Evolutionary conservation across 2,329 filamentous ascomycete species (phyloP).

Genomic region (Teratosphaeria gauchensis): DNA sequence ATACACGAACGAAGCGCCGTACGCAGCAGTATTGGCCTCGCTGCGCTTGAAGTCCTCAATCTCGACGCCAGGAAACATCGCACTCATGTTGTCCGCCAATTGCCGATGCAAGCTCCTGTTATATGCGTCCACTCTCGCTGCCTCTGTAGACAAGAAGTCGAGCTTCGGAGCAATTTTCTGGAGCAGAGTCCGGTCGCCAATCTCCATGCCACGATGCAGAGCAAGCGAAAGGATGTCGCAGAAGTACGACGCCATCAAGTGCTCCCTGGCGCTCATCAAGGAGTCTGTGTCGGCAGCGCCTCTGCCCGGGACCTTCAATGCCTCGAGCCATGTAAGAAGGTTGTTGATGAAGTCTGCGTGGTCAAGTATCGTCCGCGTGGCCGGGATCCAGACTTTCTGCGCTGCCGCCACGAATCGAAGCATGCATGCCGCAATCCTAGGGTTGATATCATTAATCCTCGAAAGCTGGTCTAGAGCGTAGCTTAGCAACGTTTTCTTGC

Average conservation of each 20-base stretch:
- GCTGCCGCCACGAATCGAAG: conserved; percentile 80
- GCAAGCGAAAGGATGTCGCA: conserved; percentile 87
- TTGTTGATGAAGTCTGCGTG: conserved; percentile 64
- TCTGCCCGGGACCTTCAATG: conserved; percentile 36
- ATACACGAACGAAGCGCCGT: conserved; percentile 77
- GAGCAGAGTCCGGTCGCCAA: conserved; percentile 57
- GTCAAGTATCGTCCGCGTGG: conserved; percentile 67
- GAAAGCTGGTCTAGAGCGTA: conserved; percentile 63
- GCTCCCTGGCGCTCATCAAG: conserved; percentile 29
- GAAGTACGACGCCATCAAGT: conserved; percentile 62
- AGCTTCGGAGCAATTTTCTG: conserved; percentile 65
- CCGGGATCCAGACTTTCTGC: conserved; percentile 94
- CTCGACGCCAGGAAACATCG: conserved; percentile 62
- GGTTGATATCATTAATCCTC: conserved; percentile 51
- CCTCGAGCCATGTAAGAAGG: conserved; percentile 59
- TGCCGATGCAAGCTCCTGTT: conserved; percentile 81
- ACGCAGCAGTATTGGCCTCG: conserved; percentile 34
- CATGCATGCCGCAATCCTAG: conserved; percentile 61
- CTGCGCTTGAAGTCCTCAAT: conserved; percentile 77
- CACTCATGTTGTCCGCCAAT: conserved; percentile 73
- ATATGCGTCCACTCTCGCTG: conserved; percentile 69
- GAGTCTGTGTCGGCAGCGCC: conserved; percentile 18
- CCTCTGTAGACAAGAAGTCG: conserved; percentile 69
- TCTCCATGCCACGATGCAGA: conserved; percentile 73
- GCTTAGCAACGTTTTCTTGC: conserved; percentile 59